A percentile compares a stretch with the other conserved stretches of the same genome.
Evolutionary conservation across 805 yeast genomes (phyloP).

Genomic region (Millerago galiae): DNA sequence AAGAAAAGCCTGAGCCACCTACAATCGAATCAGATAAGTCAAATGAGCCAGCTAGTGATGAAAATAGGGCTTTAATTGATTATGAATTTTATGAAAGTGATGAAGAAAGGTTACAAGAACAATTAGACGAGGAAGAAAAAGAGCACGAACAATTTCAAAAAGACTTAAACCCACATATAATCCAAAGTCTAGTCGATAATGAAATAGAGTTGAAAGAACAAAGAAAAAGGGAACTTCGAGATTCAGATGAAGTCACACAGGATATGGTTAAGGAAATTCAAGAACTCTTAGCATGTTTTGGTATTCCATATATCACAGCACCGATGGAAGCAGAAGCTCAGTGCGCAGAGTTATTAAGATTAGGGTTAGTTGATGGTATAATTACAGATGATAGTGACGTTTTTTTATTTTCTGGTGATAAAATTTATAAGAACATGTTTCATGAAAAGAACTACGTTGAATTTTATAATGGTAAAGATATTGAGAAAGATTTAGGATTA

Average conservation of each 20-base stretch:
- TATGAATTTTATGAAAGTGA: slow-evolving; percentile 75
- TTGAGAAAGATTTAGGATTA: slow-evolving; percentile 61
- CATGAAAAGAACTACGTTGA: slow-evolving; percentile 91
- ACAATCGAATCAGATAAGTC: background rate
- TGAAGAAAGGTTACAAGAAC: slow-evolving; percentile 58
- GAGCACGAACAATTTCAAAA: slow-evolving; percentile 63
- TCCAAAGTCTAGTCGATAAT: background rate
- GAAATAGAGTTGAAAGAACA: slow-evolving; percentile 43
- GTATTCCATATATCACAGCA: slow-evolving; percentile 90
- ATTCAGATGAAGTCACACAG: slow-evolving; percentile 84
- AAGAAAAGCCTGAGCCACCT: no score
- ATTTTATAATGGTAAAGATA: slow-evolving; percentile 55
- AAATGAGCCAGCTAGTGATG: slow-evolving; percentile 3
- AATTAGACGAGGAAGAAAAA: slow-evolving; percentile 60
- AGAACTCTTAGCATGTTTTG: slow-evolving; percentile 78
- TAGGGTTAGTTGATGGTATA: slow-evolving; percentile 85
- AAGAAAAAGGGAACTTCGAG: slow-evolving; percentile 65
- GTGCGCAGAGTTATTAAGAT: slow-evolving; percentile 71
- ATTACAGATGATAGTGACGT: slow-evolving; percentile 98
- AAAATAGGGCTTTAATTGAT: slow-evolving; percentile 29
- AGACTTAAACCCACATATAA: slow-evolving; percentile 27
- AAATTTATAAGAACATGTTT: slow-evolving; percentile 86
- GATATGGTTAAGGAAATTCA: slow-evolving; percentile 88
- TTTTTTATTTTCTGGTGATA: slow-evolving; percentile 83
- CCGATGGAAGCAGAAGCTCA: slow-evolving; percentile 99